These are phyloP conservation scores for Diplodia mutila DNA, from an alignment of 2,329 filamentous ascomycete species.

Conservation along the genomic window DNA sequence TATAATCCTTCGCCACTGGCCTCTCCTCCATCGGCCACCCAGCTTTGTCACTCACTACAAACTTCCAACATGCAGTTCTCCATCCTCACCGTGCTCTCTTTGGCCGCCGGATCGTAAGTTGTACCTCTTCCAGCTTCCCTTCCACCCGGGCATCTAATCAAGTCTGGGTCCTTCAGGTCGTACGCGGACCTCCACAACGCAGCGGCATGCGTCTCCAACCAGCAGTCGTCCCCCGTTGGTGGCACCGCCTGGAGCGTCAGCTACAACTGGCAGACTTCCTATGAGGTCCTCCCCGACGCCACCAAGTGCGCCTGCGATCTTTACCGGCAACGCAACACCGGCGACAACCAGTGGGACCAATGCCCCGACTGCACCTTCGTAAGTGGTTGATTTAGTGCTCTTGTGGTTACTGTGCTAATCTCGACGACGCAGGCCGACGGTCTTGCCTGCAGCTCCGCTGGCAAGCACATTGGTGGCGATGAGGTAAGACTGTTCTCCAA, in stretches of 20 bases:
- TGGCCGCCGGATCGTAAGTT: constrained; percentile 2
- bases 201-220: background rate
- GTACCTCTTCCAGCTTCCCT: too few species aligned
- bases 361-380: constrained; percentile 38
- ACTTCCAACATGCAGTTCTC: background rate
- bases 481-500: too few species aligned
- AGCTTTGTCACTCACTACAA: background rate
- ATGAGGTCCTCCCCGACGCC: background rate
- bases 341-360: constrained; percentile 34
- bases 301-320: constrained; percentile 12
- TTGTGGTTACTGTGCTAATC: background rate
- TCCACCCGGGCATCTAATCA: background rate
- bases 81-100: background rate
- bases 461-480: constrained; percentile 36
- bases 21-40: background rate
- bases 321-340: constrained; percentile 32
- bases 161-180: background rate
- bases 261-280: constrained; percentile 18
- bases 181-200: constrained; percentile 4
- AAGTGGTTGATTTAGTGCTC: background rate
- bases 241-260: constrained; percentile 12
- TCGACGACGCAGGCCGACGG: constrained; percentile 28
- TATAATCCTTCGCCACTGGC: background rate
- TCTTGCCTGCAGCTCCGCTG: constrained; percentile 33
- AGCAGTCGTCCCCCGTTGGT: background rate